These are phyloP conservation scores for Microsporum canis DNA, from an alignment of 2,329 filamentous ascomycete species.

Conservation along the genomic window DNA sequence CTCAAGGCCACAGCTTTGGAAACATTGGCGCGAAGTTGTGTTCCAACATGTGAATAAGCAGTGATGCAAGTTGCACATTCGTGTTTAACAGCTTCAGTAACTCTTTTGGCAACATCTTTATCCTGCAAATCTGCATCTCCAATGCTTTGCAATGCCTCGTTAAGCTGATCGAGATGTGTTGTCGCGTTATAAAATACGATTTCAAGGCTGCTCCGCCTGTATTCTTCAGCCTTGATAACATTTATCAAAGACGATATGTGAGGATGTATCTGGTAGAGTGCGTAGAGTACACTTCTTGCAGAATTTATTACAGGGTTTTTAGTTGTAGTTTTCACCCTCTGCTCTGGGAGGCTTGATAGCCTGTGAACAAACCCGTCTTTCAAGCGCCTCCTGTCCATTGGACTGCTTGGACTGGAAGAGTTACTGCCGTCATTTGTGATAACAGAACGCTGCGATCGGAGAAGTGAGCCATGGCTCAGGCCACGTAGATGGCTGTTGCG, in stretches of 20 bases:
- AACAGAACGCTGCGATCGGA: slow-evolving; percentile 29
- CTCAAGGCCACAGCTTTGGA: slow-evolving; percentile 44
- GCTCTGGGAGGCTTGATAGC: slow-evolving; percentile 47
- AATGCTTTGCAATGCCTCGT: slow-evolving; percentile 42
- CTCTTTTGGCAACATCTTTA: slow-evolving; percentile 33
- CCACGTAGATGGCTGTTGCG: slow-evolving; percentile 46
- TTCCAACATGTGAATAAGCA: slow-evolving; percentile 39
- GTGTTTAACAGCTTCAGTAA: slow-evolving; percentile 33
- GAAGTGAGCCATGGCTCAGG: slow-evolving; percentile 46
- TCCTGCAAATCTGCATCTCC: slow-evolving; percentile 41
- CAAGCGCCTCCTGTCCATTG: slow-evolving; percentile 31
- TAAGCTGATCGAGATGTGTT: slow-evolving; percentile 45
- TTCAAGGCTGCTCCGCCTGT: slow-evolving; percentile 42
- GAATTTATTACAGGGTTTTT: slow-evolving; percentile 44
- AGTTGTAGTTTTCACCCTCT: slow-evolving; percentile 38
- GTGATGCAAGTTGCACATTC: slow-evolving; percentile 41
- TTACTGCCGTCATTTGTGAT: slow-evolving; percentile 26
- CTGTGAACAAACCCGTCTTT: slow-evolving; percentile 39
- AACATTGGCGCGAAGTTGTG: slow-evolving; percentile 38
- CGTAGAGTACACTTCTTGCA: slow-evolving; percentile 45
- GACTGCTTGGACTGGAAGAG: slow-evolving; percentile 36
- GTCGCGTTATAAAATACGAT: slow-evolving; percentile 47
- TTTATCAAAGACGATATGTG: slow-evolving; percentile 38
- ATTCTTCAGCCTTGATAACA: slow-evolving; percentile 37
- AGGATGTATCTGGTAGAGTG: slow-evolving; percentile 42